Base-by-base conservation (phyloP, 192 early-diverging fungal genomes). In the Backusella circina region DNA sequence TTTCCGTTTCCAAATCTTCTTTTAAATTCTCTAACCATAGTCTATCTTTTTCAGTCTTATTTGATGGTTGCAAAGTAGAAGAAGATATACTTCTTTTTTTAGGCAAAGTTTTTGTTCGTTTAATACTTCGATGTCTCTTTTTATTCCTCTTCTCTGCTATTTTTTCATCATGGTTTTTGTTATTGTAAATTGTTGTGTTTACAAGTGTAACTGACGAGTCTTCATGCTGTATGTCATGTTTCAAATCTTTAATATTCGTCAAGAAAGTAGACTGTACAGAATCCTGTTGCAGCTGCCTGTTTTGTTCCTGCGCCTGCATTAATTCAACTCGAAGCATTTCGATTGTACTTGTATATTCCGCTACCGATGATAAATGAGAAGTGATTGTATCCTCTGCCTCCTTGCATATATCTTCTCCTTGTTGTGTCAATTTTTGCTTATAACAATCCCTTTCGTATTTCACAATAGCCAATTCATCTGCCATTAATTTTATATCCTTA, bases 201-300 rank as follows among this genome's bases (percentile, higher is more conserved):
- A 72, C 71, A 36, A 72, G 50, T 51, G 71, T 72, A 35, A 50
- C 71, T 9, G 71, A 72, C 33, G 44, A 50, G 18, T 72, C 44
- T 32, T 33, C 71, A 37, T 70, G 69, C 6, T 70, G 37, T 7
- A 70, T 23, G 28, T 28, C 10, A 28, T 61, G 54, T 12, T 47
- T 47, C 10, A 37, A 68, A 6, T 37, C 32, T 21, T 13, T 33
- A 37, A 1, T 68, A 12, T 68, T 37, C 10, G 1, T 36, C 67
- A 68, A 26, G 16, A 26, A 36, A 36, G 37, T 13, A 38, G 36
- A 23, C n/a, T 21, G 32, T 9, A 12, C 3, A 36, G 33, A 44
- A 21, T 18, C 21, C 37, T 68, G 35, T 35, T 68, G 10, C 2
- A 68, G 5, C 23, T 21, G 30, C n/a, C 67, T 70, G 37, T 21